Percentiles rank a stretch among this genome's conserved stretches.
These are phyloP conservation scores for Phytophthora gonapodyides DNA, from an alignment of 352 stramenopile species.

Conservation along the genomic window DNA sequence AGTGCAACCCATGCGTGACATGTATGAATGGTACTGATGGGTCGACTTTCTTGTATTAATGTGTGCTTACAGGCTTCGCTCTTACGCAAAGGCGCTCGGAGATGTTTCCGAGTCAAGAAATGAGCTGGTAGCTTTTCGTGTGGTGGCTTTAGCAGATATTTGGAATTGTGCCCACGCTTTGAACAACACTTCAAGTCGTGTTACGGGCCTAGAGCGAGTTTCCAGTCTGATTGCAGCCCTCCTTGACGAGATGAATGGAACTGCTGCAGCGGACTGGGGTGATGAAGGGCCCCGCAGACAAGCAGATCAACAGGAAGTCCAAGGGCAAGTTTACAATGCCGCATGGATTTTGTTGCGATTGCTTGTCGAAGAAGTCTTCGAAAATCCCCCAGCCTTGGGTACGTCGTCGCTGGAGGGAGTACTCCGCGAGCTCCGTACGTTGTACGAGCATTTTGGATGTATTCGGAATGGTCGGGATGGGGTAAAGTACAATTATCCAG, in stretches of 20 bases:
- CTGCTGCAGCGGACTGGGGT: background rate
- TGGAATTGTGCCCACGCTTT: conserved; percentile 36
- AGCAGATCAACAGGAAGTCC: conserved; percentile 7
- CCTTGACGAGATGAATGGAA: conserved; percentile 1
- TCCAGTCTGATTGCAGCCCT: conserved; percentile 26
- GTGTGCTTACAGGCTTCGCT: conserved; percentile 17
- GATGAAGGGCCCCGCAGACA: background rate
- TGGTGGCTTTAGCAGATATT: conserved; percentile 34
- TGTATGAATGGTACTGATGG: background rate
- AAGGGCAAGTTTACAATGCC: conserved; percentile 27
- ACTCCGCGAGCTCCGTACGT: conserved; percentile 19
- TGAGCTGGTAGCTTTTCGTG: conserved; percentile 14
- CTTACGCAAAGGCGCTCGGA: conserved; percentile 24
- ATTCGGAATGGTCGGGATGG: conserved; percentile 6
- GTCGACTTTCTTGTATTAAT: conserved; percentile 4
- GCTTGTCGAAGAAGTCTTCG: conserved; percentile 30
- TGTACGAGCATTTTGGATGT: conserved; percentile 31
- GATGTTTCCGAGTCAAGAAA: conserved; percentile 6
- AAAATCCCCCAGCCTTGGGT: background rate
- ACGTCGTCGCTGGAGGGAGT: conserved; percentile 9
- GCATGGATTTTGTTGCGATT: conserved; percentile 35
- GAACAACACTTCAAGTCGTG: conserved; percentile 16
- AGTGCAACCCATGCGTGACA: background rate
- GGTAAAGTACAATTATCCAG: background rate
- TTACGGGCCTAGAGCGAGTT: conserved; percentile 19